Percentiles rank a stretch among this genome's conserved stretches.
phyloP scores from a whole-genome alignment of 192 early-diverging fungal genomes.

The Backusella psychrophila region DNA sequence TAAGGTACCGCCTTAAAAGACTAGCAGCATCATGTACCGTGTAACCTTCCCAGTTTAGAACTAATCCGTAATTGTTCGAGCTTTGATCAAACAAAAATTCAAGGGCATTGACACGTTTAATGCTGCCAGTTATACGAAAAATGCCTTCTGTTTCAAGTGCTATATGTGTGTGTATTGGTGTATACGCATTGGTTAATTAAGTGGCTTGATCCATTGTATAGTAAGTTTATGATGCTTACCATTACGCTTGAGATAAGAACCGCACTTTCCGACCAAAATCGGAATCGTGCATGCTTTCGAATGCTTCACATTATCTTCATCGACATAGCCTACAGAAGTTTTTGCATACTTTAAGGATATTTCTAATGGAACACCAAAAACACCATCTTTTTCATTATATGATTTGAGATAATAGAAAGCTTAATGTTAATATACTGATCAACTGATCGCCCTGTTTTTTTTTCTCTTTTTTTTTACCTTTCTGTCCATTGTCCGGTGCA shows the following conservation, averaged over 20 bases:
- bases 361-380: constrained; percentile 31
- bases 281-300: constrained; percentile 29
- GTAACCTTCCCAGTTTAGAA: constrained; percentile 62
- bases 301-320: constrained; percentile 34
- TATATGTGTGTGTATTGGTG: constrained; percentile 9
- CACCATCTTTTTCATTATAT: constrained; percentile 1
- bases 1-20: constrained; percentile 69
- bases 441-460: not conserved
- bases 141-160: constrained; percentile 63
- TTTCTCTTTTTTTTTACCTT: constrained; percentile 5
- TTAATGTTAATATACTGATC: not conserved
- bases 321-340: constrained; percentile 29
- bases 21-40: constrained; percentile 80
- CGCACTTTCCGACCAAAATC: constrained; percentile 39
- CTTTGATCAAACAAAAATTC: constrained; percentile 66
- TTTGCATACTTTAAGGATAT: constrained; percentile 33
- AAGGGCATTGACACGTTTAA: constrained; percentile 67
- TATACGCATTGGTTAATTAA: not conserved
- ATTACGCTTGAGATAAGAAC: constrained; percentile 33
- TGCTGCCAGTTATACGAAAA: constrained; percentile 73
- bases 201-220: not conserved
- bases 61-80: constrained; percentile 57
- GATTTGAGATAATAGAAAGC: no score
- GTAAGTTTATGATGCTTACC: constrained; percentile 14
- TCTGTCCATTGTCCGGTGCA: not conserved